Evolutionary conservation across 208 protist genomes (phyloP), one percentile per base, ranked within the genome.

Genomic region (Acanthamoeba pearcei): DNA sequence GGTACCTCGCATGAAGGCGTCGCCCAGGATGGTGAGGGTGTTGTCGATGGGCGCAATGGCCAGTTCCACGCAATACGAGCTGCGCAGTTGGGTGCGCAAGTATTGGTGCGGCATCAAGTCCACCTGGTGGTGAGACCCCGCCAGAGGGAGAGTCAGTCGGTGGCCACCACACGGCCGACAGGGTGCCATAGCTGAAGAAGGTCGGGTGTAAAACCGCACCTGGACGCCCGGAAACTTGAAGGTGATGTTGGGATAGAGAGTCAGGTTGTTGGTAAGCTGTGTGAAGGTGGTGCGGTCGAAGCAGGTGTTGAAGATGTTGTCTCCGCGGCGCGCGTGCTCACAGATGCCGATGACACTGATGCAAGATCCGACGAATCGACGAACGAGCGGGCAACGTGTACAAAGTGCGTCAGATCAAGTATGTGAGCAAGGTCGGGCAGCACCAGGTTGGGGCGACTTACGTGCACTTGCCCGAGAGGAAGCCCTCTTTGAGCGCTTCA

Each of bases 241-340:
- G 10, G 83, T 51, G 35, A 91, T 91, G 13, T 91, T 91, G 12
- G 83, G 83, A 24, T 72, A 91, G 29, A 91, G 62, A 51, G 83
- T 15, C 15, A 68, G n/a, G 46, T 91, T 91, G 55, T 64, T 68
- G 53, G 83, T 91, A 24, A 62, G 72, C 32, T 91, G 53, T 46
- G 38, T 17, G 4, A 68, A 91, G 24, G 64, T 24, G 22, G 27
- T 29, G 19, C 68, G 24, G 46, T 91, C 83, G 62, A 91, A 91
- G 55, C 83, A 91, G 46, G 22, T 35, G 46, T 91, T 91, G 83
- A 91, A 91, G 24, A 91, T 91, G 83, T 91, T 91, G 53, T 91
- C 35, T 12, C 83, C 83, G 29, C 15, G 29, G 12, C 35, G 35
- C 27, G 83, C 32, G 53, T 91, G 83, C 55, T 91, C 32, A 27